phyloP scores from a whole-genome alignment of 2,329 filamentous ascomycete species.

The Fusarium sp. region DNA sequence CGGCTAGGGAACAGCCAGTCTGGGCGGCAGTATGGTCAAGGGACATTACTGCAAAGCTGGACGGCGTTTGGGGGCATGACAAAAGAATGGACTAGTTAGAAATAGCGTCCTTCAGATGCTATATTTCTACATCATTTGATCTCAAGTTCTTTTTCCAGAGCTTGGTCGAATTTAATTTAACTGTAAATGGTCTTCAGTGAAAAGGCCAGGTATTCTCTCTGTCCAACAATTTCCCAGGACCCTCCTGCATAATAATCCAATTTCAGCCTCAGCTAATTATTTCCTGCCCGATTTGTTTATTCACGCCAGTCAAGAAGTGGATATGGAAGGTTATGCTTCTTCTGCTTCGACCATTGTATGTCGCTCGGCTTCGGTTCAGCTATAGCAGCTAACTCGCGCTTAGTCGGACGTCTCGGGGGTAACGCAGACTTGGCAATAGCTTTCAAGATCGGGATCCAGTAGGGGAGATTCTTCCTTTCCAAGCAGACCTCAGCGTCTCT shows the following conservation, averaged over 20 bases:
- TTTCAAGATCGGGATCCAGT: constrained; percentile 13
- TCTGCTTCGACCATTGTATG: neutral
- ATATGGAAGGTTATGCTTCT: neutral
- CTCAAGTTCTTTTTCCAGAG: neutral
- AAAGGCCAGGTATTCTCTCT: neutral
- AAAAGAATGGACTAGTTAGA: neutral
- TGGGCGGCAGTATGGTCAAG: too few species aligned
- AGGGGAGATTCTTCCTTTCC: too few species aligned
- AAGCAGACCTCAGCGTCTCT: too few species aligned
- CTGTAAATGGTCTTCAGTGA: neutral
- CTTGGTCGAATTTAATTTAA: neutral
- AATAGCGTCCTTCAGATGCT: neutral
- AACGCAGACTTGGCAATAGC: constrained; percentile 9
- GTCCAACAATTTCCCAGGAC: neutral
- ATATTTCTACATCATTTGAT: neutral
- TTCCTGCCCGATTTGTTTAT: neutral
- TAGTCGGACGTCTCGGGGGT: neutral
- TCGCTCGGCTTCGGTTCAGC: constrained; percentile 1
- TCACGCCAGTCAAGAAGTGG: neutral
- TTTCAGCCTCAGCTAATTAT: neutral
- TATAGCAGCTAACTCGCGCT: neutral
- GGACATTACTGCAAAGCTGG: neutral
- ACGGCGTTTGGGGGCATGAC: constrained; percentile 2
- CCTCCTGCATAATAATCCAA: constrained; percentile 1
- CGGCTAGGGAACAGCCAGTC: too few species aligned